Base-by-base conservation (phyloP, 257 asterid genomes). In the Solanum corneliomulleri region DNA sequence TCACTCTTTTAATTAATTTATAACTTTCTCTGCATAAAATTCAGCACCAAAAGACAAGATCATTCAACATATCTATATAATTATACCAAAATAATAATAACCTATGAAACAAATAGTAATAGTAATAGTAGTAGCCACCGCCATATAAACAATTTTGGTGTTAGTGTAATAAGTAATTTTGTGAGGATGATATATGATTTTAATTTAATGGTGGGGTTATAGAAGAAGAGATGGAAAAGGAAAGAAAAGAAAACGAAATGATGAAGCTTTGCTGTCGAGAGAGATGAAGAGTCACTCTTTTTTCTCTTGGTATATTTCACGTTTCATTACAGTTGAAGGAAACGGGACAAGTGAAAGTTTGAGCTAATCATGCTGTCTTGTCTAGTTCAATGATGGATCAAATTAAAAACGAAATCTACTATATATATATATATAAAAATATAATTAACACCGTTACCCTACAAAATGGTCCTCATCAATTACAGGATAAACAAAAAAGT, bases 281-380 rank as follows among this genome's bases (percentile, higher is more conserved):
- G 84, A 60, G 84, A 74, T 74, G 66, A 33, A 81, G 85, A 81
- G 85, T 81, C 45, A 80, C 21, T 15, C 68, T 80, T n/a, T 25
- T 21, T 9, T 25, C 14, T 33, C 16, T 49, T 47, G 85, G 69
- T 80, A 49, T 70, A 47, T 47, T 81, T 81, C 85, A 81, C 85
- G 69, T 81, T 62, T 81, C 44, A 81, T 81, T 41, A 41, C 23
- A 81, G 18, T 81, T 81, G 85, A 81, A 81, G 69, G 29, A 10
- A 91, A 88, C 89, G 91, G 85, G 94, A 92, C 95, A 90, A 78
- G 91, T 86, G 90, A 77, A 81, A 47, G 85, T 87, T 85, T 75
- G 89, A 23, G 62, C 85, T 72, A 90, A 95, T 95, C 85, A 94
- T 94, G 93, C 47, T 93, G 97, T 92, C 95, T 86, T 90, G 88